Percentiles rank a stretch among this genome's conserved stretches.
Conservation (phyloP, 495 filamentous ascomycete genomes). For the Tuber brumale region DNA sequence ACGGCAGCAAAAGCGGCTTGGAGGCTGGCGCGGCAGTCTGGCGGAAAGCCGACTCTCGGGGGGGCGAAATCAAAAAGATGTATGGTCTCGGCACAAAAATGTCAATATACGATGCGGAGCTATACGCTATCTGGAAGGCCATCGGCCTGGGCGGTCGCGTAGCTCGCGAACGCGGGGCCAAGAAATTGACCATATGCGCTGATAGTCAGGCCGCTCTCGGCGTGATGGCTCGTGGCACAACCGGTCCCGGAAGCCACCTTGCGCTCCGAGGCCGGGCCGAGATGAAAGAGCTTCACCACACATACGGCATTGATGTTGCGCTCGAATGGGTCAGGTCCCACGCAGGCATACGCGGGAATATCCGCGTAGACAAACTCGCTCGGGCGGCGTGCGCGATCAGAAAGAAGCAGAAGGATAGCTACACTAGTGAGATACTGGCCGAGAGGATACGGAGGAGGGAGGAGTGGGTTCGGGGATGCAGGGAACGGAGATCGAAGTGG, state of each 20-base stretch:
- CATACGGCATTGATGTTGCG: background rate
- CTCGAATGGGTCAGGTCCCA: slow-evolving; percentile 7
- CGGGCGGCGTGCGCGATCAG: background rate
- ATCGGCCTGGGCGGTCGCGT: background rate
- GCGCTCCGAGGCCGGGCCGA: background rate
- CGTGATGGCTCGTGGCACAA: background rate
- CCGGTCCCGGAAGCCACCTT: background rate
- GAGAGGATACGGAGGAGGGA: background rate
- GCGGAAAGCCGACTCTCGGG: background rate
- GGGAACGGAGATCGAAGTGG: background rate
- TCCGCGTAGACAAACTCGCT: background rate
- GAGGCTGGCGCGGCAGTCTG: background rate
- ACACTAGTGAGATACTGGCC: background rate
- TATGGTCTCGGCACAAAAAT: background rate
- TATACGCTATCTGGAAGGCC: slow-evolving; percentile 1
- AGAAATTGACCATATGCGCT: slow-evolving; percentile 1
- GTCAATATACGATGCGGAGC: background rate
- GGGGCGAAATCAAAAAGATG: background rate
- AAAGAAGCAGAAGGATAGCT: background rate
- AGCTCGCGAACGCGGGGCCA: background rate
- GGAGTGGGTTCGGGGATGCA: background rate
- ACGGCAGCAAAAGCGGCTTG: background rate
- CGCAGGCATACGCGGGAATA: background rate
- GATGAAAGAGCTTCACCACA: background rate
- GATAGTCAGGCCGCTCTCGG: background rate